phyloP scores from a whole-genome alignment of 2,329 filamentous ascomycete genomes.

The Stachybotrys chlorohalonatus region DNA sequence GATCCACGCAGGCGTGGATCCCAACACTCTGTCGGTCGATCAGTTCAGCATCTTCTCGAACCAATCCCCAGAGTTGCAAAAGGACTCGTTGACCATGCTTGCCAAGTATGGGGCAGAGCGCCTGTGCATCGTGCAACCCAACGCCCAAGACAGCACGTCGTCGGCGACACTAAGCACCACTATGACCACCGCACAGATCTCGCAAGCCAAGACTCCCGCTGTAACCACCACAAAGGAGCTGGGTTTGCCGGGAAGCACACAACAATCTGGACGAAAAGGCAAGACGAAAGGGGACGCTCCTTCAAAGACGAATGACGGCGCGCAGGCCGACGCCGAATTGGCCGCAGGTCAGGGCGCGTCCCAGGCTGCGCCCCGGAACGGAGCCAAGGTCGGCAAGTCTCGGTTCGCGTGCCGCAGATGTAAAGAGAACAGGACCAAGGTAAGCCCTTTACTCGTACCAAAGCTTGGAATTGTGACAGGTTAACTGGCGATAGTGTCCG shows the following conservation, averaged over 20 bases:
- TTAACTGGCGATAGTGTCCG: slow-evolving; percentile 26
- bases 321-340: background rate
- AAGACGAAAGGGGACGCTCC: slow-evolving; percentile 1
- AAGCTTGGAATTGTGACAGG: background rate
- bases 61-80: slow-evolving; percentile 46
- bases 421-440: slow-evolving; percentile 27
- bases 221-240: slow-evolving; percentile 22
- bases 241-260: slow-evolving; percentile 11
- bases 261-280: slow-evolving; percentile 5
- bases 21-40: slow-evolving; percentile 40
- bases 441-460: slow-evolving; percentile 7
- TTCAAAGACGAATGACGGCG: background rate
- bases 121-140: slow-evolving; percentile 47
- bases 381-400: slow-evolving; percentile 16
- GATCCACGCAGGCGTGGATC: slow-evolving; percentile 37
- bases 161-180: slow-evolving; percentile 15
- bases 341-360: background rate
- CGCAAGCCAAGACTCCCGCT: slow-evolving; percentile 11
- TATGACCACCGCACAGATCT: slow-evolving; percentile 12
- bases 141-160: slow-evolving; percentile 21
- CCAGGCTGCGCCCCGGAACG: background rate
- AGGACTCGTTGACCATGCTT: slow-evolving; percentile 46
- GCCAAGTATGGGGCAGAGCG: slow-evolving; percentile 48
- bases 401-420: slow-evolving; percentile 26
- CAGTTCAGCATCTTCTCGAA: slow-evolving; percentile 53